These are phyloP conservation scores for Oryza glumipatula DNA, from an alignment of 176 grass and related monocot species.

Conservation along the genomic window DNA sequence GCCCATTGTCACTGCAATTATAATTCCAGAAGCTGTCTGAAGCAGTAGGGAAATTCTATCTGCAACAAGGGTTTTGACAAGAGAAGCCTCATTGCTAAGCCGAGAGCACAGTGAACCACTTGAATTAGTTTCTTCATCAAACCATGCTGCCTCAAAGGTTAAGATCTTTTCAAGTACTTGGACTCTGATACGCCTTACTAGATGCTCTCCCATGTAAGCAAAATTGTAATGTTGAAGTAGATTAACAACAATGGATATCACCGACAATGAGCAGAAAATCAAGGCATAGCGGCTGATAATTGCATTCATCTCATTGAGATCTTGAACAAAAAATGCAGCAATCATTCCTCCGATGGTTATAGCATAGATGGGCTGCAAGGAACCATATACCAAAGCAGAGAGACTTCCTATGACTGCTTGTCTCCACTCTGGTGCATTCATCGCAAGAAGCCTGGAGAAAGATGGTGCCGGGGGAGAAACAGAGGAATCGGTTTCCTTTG, in stretches of 20 bases:
- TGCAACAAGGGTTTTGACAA: slow-evolving; percentile 95
- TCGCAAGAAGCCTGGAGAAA: slow-evolving; percentile 93
- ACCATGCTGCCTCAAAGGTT: slow-evolving; percentile 94
- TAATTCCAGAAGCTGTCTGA: slow-evolving; percentile 85
- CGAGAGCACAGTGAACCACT: slow-evolving; percentile 85
- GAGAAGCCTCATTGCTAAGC: slow-evolving; percentile 80
- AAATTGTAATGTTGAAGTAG: slow-evolving; percentile 93
- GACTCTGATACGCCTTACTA: slow-evolving; percentile 86
- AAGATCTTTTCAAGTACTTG: slow-evolving; percentile 88
- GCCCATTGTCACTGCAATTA: slow-evolving; percentile 86
- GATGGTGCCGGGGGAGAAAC: slow-evolving; percentile 59
- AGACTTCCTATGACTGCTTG: slow-evolving; percentile 81
- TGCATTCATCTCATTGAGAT: slow-evolving; percentile 81
- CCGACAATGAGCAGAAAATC: slow-evolving; percentile 87
- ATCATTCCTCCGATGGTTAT: slow-evolving; percentile 92
- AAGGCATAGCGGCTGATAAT: slow-evolving; percentile 71
- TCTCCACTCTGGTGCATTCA: slow-evolving; percentile 95
- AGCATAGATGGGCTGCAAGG: slow-evolving; percentile 92
- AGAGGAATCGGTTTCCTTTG: slow-evolving; percentile 45
- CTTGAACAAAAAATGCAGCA: slow-evolving; percentile 84
- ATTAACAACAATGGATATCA: slow-evolving; percentile 80
- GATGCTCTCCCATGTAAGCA: slow-evolving; percentile 89
- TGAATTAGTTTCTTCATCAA: slow-evolving; percentile 92
- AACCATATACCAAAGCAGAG: slow-evolving; percentile 81
- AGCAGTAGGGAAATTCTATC: slow-evolving; percentile 92